Evolutionary conservation across 2,329 filamentous ascomycete genomes (phyloP), one percentile per base, ranked within the genome.

Genomic region (Fusarium sp.): DNA sequence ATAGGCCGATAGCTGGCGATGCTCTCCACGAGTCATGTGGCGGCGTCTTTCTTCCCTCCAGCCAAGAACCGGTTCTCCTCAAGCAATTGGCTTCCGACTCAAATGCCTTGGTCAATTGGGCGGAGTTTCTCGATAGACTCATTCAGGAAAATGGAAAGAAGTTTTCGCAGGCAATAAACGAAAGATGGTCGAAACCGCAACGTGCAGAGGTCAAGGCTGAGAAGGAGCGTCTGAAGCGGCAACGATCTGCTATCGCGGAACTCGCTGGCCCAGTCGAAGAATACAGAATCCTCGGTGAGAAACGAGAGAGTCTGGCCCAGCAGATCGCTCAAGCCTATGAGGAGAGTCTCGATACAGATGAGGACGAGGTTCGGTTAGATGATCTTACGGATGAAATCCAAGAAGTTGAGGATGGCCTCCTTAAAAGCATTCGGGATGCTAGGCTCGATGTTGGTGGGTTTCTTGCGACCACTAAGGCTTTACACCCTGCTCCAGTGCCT

Each of bases 321-420:
- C 81, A 84, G 57, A 85, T 90, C 55, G 83, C 84, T 7, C 81
- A 87, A 64, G 86, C 86, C 1, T 90, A 89, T 69, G 84, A 83
- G 20, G 83, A 87, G 15, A 85, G 85, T 30, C 77, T 86, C 20
- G 85, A 90, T 54, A 90, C 86, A 3, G 84, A 87, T 6, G 85
- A 86, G 15, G 86, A 88, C 28, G 88, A 90, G 74, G 76, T 79
- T 39, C 83, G 82, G 45, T 80, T 90, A 14, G 87, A 89, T 66
- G 82, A 85, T 41, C 76, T 90, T 42, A 84, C 84, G 17, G 82
- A 83, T 55, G 77, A 84, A 59, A 80, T 90, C 20, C 83, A 85
- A 64, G 76, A 80, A 42, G 83, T 83, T 68, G 87, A 88, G 70
- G 78, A 81, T 28, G 74, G 75, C 2, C 79, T 90, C 26, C 80